Conservation (phyloP, 1,139 yeast species). For the Diutina catenulata region DNA sequence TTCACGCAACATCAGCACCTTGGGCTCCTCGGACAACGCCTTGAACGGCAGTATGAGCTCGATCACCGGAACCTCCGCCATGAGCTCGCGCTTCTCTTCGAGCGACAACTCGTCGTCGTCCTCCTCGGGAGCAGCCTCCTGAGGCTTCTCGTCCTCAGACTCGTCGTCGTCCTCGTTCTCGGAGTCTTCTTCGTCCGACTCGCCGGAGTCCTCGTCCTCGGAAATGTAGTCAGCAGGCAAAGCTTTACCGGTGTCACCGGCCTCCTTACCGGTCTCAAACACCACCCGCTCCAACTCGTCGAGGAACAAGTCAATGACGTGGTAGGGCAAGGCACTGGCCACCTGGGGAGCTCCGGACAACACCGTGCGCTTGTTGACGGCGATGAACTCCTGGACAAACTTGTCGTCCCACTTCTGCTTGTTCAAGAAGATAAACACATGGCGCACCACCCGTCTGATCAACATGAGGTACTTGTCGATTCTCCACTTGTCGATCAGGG, state of each 20-base stretch:
- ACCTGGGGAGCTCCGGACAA: slow-evolving; percentile 48
- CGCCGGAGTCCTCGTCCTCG: slow-evolving; percentile 14
- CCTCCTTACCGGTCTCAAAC: neutral
- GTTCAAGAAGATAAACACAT: slow-evolving; percentile 46
- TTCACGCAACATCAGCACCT: slow-evolving; percentile 53
- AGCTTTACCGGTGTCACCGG: neutral
- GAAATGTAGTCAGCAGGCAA: slow-evolving; percentile 21
- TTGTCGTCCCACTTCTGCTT: slow-evolving; percentile 44
- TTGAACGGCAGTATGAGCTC: slow-evolving; percentile 48
- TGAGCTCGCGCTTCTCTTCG: slow-evolving; percentile 18
- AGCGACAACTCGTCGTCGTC: neutral
- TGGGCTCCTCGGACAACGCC: slow-evolving; percentile 35
- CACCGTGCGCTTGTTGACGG: slow-evolving; percentile 29
- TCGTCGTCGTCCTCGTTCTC: slow-evolving; percentile 24
- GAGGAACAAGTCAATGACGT: slow-evolving; percentile 68
- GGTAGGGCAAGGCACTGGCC: slow-evolving; percentile 74
- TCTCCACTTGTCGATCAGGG: slow-evolving; percentile 71
- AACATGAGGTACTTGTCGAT: slow-evolving; percentile 77
- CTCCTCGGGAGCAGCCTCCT: slow-evolving; percentile 13
- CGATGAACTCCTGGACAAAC: slow-evolving; percentile 34
- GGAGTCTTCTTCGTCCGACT: slow-evolving; percentile 23
- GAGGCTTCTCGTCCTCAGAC: slow-evolving; percentile 15
- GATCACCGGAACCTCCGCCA: slow-evolving; percentile 40
- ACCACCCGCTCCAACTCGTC: slow-evolving; percentile 74
- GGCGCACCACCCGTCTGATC: slow-evolving; percentile 65